Conservation (phyloP, 805 yeast species). For the Sugiyamaella boreocaroliniensis region DNA sequence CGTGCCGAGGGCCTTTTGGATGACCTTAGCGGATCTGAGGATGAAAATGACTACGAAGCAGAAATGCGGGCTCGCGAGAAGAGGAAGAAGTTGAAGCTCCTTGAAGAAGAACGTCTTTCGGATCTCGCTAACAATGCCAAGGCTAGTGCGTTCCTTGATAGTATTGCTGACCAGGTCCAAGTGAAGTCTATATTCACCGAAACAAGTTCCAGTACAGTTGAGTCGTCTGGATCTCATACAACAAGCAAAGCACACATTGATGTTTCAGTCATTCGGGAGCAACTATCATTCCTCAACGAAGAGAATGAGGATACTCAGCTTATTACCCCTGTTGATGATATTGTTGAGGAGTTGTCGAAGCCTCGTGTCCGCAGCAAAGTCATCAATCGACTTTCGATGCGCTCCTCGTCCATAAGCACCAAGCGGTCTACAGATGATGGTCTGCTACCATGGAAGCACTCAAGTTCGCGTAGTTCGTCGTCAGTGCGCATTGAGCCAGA, state of each 20-base stretch:
- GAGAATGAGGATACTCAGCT: conserved; percentile 5
- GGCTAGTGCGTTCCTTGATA: conserved; percentile 21
- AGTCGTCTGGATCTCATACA: background rate
- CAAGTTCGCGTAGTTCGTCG: background rate
- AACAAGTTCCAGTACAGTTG: background rate
- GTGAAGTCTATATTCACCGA: background rate
- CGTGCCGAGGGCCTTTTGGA: conserved; percentile 11
- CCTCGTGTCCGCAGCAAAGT: background rate
- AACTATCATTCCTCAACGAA: conserved; percentile 20
- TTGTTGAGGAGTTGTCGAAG: background rate
- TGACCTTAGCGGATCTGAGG: conserved; percentile 16
- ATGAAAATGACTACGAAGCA: conserved; percentile 11
- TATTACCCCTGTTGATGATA: background rate
- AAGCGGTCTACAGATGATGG: background rate
- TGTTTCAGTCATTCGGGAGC: conserved; percentile 10
- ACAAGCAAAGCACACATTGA: conserved; percentile 1
- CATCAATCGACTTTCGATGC: background rate
- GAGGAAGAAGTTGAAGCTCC: conserved; percentile 13
- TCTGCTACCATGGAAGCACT: background rate
- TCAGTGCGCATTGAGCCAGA: background rate
- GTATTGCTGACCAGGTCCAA: conserved; percentile 18
- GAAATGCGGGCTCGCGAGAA: conserved; percentile 17
- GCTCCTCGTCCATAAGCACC: background rate
- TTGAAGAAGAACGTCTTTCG: conserved; percentile 19
- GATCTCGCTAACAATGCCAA: conserved; percentile 19